Conservation (phyloP, 2,329 filamentous ascomycete genomes). For the Ophiognomonia clavigignenti-juglandacearum region DNA sequence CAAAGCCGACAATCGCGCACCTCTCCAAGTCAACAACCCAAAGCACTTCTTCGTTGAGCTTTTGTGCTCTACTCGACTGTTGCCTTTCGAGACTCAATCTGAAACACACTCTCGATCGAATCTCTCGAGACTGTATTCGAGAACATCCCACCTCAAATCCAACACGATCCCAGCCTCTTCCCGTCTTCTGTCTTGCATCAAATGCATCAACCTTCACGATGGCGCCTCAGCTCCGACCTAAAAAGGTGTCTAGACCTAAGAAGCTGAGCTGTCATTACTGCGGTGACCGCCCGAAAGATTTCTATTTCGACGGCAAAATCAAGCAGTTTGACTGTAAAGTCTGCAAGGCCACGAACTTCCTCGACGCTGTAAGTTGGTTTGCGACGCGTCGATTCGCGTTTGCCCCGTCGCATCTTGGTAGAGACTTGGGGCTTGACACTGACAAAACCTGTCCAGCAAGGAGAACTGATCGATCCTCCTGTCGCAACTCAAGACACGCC, state of each 20-base stretch:
- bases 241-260: too few species aligned
- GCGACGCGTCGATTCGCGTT: background rate
- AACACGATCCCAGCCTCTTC: background rate
- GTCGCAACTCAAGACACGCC: conserved; percentile 48
- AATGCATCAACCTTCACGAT: conserved; percentile 26
- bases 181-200: too few species aligned
- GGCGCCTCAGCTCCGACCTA: conserved; percentile 31
- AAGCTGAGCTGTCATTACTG: conserved; percentile 85
- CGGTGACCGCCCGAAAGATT: conserved; percentile 60
- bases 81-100: background rate
- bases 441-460: conserved; percentile 33
- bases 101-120: background rate
- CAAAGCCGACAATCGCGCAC: too few species aligned
- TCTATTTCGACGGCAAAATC: conserved; percentile 51
- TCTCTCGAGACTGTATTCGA: background rate
- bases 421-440: conserved; percentile 7
- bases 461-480: conserved; percentile 82
- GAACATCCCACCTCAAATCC: background rate
- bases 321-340: conserved; percentile 67
- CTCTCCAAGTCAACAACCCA: background rate
- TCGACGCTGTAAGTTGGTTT: conserved; percentile 65
- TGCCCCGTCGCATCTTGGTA: too few species aligned
- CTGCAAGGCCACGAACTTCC: conserved; percentile 84
- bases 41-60: too few species aligned
- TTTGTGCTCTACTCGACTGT: too few species aligned